Evolutionary conservation across 2,329 filamentous ascomycete genomes (phyloP).

Genomic region (Hyphodiscus sp.): DNA sequence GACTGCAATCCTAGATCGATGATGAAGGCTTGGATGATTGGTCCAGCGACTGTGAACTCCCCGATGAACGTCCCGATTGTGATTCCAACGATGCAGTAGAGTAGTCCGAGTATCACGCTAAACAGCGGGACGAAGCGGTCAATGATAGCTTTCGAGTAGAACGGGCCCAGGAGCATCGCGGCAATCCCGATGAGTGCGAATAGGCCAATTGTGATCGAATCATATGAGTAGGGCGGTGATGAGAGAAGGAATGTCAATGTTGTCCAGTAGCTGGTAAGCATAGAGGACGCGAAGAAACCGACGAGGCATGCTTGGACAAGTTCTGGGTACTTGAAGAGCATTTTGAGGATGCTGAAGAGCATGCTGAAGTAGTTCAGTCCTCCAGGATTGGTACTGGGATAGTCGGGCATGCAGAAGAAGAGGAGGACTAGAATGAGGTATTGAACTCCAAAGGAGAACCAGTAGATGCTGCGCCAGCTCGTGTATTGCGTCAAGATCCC

Average conservation of each 20-base stretch:
- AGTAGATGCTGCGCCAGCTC: conserved; percentile 72
- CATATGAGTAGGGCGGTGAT: conserved; percentile 61
- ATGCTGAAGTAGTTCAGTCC: conserved; percentile 60
- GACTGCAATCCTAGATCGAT: conserved; percentile 69
- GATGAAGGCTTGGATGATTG: conserved; percentile 63
- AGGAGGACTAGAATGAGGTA: conserved; percentile 58
- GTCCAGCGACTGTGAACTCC: conserved; percentile 58
- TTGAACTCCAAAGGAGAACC: conserved; percentile 67
- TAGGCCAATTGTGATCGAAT: conserved; percentile 63
- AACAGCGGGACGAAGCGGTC: conserved; percentile 64
- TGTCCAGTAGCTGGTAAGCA: conserved; percentile 65
- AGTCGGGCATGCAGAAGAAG: conserved; percentile 73
- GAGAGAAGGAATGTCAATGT: conserved; percentile 75
- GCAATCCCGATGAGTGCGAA: conserved; percentile 73
- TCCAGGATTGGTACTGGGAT: conserved; percentile 64
- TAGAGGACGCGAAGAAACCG: conserved; percentile 52
- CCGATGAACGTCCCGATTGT: conserved; percentile 65
- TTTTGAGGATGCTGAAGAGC: conserved; percentile 55
- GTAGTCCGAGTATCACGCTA: conserved; percentile 56
- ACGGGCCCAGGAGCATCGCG: conserved; percentile 59
- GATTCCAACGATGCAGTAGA: conserved; percentile 53
- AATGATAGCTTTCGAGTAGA: conserved; percentile 65
- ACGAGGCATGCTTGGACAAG: conserved; percentile 65
- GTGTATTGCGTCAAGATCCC: conserved; percentile 70
- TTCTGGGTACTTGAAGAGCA: conserved; percentile 59